phyloP scores from a whole-genome alignment of 192 early-diverging fungal species.

The Podila epicladia region DNA sequence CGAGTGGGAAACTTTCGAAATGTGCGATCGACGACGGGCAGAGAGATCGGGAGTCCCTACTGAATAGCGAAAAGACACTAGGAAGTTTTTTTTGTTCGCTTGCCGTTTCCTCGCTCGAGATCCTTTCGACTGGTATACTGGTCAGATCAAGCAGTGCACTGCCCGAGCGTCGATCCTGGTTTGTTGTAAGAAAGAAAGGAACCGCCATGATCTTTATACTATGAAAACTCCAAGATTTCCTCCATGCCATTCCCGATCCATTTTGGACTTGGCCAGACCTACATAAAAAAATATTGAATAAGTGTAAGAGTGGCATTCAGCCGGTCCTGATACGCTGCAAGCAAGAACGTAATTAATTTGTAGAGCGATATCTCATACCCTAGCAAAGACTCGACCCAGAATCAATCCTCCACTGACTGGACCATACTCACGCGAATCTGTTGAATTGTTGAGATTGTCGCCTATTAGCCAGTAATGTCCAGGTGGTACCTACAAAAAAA shows the following conservation, averaged over 20 bases:
- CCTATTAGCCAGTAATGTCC: conserved; percentile 95
- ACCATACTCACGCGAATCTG: conserved; percentile 89
- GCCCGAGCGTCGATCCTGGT: too few species aligned
- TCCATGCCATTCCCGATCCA: conserved; percentile 58
- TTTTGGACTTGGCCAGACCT: conserved; percentile 56
- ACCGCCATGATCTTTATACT: not conserved
- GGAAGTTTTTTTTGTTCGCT: too few species aligned
- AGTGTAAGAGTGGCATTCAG: not conserved
- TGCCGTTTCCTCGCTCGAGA: too few species aligned
- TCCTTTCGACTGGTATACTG: too few species aligned
- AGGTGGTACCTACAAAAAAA: conserved; percentile 68
- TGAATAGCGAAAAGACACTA: too few species aligned
- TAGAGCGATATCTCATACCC: conserved; percentile 28
- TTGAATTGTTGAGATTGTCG: conserved; percentile 91
- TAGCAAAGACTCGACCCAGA: conserved; percentile 79
- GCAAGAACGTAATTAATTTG: not conserved
- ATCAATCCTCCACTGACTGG: conserved; percentile 86
- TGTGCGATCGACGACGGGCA: too few species aligned
- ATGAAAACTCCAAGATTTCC: conserved; percentile 40
- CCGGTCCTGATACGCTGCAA: not conserved
- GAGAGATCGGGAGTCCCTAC: too few species aligned
- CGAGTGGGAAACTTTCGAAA: too few species aligned
- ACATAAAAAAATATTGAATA: not conserved
- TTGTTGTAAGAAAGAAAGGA: too few species aligned
- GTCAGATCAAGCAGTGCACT: too few species aligned